Percentiles rank a stretch among this genome's conserved stretches.
phyloP scores from a whole-genome alignment of 2,329 filamentous ascomycete genomes.

The Colletotrichum sp. region DNA sequence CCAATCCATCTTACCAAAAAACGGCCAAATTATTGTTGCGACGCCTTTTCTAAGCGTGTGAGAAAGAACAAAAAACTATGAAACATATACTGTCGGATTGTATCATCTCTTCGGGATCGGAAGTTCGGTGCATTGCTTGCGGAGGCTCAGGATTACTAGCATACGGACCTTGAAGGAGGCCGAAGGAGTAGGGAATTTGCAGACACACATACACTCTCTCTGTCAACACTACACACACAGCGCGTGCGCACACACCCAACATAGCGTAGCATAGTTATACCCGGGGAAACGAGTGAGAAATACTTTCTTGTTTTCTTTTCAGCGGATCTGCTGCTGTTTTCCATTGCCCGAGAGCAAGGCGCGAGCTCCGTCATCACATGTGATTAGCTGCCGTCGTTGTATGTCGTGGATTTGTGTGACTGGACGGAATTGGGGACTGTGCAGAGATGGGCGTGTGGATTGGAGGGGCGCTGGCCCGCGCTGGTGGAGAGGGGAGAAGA shows the following conservation, averaged over 20 bases:
- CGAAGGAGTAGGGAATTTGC: background rate
- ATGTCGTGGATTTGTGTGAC: background rate
- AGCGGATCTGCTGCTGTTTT: background rate
- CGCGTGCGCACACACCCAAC: background rate
- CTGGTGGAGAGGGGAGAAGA: background rate
- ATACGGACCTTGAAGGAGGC: background rate
- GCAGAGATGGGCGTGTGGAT: background rate
- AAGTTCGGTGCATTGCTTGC: background rate
- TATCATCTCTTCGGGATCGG: background rate
- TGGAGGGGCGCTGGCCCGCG: background rate
- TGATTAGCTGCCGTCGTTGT: background rate
- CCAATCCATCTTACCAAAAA: background rate
- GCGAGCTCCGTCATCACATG: background rate
- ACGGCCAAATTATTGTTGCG: background rate
- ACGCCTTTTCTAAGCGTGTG: background rate
- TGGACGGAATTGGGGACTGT: background rate
- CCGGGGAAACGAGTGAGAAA: background rate
- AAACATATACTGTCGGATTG: background rate
- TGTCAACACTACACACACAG: background rate
- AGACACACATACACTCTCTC: background rate
- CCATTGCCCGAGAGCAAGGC: background rate
- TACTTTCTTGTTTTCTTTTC: background rate
- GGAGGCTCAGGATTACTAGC: background rate
- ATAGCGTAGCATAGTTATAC: background rate
- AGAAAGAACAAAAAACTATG: background rate